phyloP scores from a whole-genome alignment of 176 grass and related monocot species.

The Pharus latifolius region DNA sequence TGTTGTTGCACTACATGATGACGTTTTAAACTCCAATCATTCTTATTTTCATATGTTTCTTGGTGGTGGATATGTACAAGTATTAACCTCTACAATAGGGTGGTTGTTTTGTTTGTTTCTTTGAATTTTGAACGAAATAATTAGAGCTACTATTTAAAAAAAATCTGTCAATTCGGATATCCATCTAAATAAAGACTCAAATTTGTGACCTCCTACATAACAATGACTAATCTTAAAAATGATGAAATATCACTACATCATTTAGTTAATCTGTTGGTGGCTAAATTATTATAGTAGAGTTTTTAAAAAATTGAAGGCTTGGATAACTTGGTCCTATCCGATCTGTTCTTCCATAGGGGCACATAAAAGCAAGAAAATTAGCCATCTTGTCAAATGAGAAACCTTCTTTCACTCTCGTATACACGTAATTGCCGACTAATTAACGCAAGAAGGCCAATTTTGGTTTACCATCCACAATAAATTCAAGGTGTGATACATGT shows the following conservation, averaged over 20 bases:
- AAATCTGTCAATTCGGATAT: too few species aligned
- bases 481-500: neutral
- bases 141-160: too few species aligned
- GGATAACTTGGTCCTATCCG: neutral
- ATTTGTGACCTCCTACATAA: too few species aligned
- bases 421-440: neutral
- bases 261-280: too few species aligned
- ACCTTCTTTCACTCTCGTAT: too few species aligned
- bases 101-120: constrained; percentile 5
- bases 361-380: neutral
- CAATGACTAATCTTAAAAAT: too few species aligned
- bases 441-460: neutral
- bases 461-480: neutral
- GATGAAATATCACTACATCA: too few species aligned
- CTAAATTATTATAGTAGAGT: constrained; percentile 2
- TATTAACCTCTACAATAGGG: neutral
- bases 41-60: neutral
- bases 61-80: neutral
- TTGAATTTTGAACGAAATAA: too few species aligned
- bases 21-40: neutral
- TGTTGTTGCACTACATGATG: neutral
- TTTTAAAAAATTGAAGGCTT: neutral
- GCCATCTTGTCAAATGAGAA: too few species aligned
- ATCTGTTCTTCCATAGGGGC: neutral
- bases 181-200: too few species aligned